Percentiles rank a stretch among this genome's conserved stretches.
Conservation (phyloP, 371 early-diverging fungal species). For the Paraphysoderma sedebokerense region DNA sequence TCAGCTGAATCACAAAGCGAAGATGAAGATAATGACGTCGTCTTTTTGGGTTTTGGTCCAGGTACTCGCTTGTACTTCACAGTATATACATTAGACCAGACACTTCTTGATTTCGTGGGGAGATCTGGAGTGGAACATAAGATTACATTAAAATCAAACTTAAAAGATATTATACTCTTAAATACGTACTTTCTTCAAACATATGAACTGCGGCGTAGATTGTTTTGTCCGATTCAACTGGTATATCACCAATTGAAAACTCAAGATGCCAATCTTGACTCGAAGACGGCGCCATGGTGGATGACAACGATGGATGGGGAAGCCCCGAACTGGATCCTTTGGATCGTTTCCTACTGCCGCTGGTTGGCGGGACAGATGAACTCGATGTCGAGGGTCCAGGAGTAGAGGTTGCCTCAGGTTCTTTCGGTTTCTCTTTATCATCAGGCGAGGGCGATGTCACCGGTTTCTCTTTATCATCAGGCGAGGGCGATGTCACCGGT, state of each 20-base stretch:
- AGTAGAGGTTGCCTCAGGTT: background rate
- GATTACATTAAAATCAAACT: slow-evolving; percentile 11
- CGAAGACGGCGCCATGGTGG: slow-evolving; percentile 6
- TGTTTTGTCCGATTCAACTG: slow-evolving; percentile 31
- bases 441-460: slow-evolving; percentile 7
- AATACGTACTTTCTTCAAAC: slow-evolving; percentile 3
- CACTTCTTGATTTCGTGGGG: too few species aligned
- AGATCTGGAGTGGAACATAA: too few species aligned
- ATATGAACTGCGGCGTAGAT: slow-evolving; percentile 42
- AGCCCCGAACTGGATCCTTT: slow-evolving; percentile 6
- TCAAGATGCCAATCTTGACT: slow-evolving; percentile 25
- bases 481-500: slow-evolving; percentile 3
- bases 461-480: slow-evolving; percentile 7
- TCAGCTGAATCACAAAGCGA: too few species aligned
- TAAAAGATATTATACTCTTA: slow-evolving; percentile 18
- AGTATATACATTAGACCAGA: slow-evolving; percentile 32
- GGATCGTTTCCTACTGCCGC: background rate
- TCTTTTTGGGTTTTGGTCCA: too few species aligned
- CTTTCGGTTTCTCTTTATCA: slow-evolving; percentile 1
- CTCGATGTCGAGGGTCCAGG: background rate
- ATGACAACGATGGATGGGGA: background rate
- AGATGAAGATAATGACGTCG: too few species aligned
- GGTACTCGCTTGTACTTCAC: slow-evolving; percentile 22
- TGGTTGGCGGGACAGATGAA: background rate
- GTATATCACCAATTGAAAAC: slow-evolving; percentile 27